Percentiles rank a stretch among this genome's conserved stretches.
Conservation (phyloP, 1,284 basidiomycete genomes). For the Ustilago tritici region DNA sequence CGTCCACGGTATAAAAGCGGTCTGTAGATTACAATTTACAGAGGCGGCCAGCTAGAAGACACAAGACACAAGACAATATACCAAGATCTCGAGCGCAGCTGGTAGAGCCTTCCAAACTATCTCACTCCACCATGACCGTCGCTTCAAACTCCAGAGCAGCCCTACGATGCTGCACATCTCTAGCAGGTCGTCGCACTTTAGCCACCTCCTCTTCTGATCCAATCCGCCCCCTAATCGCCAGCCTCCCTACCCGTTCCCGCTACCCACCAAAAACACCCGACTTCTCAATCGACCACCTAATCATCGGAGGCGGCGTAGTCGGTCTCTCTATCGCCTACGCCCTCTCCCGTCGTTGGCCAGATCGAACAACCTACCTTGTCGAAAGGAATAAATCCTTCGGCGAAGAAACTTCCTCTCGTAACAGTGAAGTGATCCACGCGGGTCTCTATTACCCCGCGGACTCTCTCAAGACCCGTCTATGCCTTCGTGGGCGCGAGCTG, state of each 20-base stretch:
- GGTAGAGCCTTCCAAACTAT: not conserved
- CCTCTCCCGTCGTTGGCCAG: constrained; percentile 77
- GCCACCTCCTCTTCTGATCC: constrained; percentile 13
- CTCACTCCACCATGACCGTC: constrained; percentile 7
- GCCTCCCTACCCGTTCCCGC: constrained; percentile 37
- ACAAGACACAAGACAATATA: not conserved
- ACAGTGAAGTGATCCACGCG: constrained; percentile 95
- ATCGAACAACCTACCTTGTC: constrained; percentile 83
- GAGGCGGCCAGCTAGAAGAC: not conserved
- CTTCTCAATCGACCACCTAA: constrained; percentile 83
- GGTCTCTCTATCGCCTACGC: constrained; percentile 87
- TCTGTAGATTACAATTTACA: not conserved
- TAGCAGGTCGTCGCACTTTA: constrained; percentile 12
- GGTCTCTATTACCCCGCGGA: constrained; percentile 79
- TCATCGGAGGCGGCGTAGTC: constrained; percentile 92
- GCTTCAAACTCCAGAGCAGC: constrained; percentile 8
- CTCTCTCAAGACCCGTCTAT: constrained; percentile 88
- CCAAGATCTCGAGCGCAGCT: not conserved
- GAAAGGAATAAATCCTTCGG: constrained; percentile 77
- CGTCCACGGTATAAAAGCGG: not conserved
- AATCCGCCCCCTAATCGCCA: constrained; percentile 43
- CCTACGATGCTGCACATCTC: not conserved
- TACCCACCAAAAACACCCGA: constrained; percentile 74
- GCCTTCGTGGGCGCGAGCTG: constrained; percentile 85
- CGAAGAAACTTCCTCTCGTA: constrained; percentile 76